phyloP scores from a whole-genome alignment of 148 eudicot species.

The Diospyros kaki region DNA sequence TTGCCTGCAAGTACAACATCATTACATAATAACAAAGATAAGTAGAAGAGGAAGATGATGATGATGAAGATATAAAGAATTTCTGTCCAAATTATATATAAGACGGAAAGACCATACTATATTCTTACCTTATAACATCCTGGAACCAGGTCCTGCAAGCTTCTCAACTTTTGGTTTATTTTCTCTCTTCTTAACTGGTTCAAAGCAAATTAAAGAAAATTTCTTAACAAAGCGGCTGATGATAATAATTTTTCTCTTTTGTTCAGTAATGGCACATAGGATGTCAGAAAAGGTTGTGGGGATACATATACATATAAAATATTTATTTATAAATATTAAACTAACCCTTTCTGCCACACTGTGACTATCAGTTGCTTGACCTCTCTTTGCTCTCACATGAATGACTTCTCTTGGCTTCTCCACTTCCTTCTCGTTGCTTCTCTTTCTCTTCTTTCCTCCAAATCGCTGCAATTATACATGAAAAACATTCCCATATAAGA shows the following conservation, averaged over 20 bases:
- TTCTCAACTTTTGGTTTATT: conserved; percentile 69
- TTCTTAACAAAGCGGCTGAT: not conserved
- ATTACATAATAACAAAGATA: not conserved
- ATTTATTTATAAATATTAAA: not conserved
- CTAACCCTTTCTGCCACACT: conserved; percentile 79
- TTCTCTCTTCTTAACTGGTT: conserved; percentile 63
- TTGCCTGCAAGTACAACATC: conserved; percentile 42
- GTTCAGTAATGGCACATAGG: no score
- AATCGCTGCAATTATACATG: conserved; percentile 18
- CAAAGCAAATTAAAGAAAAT: not conserved
- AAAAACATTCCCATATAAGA: not conserved
- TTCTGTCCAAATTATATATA: no score
- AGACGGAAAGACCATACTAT: not conserved
- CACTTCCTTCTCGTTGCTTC: conserved; percentile 29
- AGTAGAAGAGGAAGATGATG: not conserved
- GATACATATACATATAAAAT: no score
- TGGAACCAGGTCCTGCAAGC: conserved; percentile 75
- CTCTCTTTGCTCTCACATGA: conserved; percentile 89
- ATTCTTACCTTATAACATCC: conserved; percentile 75
- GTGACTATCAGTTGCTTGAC: conserved; percentile 86
- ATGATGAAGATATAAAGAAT: not conserved
- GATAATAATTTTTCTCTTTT: no score
- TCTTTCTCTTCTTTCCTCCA: conserved; percentile 46
- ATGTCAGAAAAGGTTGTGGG: no score
- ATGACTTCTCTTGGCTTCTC: conserved; percentile 65